These are phyloP conservation scores for Cenchrus americanus DNA, from an alignment of 176 grass and related monocot species.

Conservation along the genomic window DNA sequence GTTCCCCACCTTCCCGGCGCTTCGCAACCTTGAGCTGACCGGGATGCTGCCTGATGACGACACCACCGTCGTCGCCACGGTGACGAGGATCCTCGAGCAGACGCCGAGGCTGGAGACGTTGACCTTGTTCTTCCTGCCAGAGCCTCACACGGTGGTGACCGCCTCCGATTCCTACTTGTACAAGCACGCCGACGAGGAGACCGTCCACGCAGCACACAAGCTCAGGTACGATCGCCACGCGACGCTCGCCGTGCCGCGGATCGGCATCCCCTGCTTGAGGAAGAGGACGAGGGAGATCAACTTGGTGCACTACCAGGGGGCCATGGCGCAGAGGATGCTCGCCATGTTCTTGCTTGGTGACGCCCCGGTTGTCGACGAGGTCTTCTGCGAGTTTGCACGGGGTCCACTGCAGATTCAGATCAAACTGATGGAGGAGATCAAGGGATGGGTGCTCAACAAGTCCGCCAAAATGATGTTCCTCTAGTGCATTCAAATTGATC, in stretches of 20 bases:
- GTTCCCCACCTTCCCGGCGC: not conserved
- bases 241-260: not conserved
- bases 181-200: not conserved
- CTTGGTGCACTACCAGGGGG: conserved; percentile 32
- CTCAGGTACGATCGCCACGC: conserved; percentile 9
- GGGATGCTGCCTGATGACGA: not conserved
- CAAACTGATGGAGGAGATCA: too few species aligned
- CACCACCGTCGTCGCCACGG: not conserved
- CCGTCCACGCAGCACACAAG: not conserved
- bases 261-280: not conserved
- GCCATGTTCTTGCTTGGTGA: too few species aligned
- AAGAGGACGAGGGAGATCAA: conserved; percentile 20
- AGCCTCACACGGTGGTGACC: not conserved
- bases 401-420: too few species aligned
- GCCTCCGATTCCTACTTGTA: not conserved
- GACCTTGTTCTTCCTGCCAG: not conserved
- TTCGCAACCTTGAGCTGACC: conserved; percentile 13
- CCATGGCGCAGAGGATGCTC: not conserved
- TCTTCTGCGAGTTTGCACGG: too few species aligned
- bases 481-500: too few species aligned
- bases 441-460: too few species aligned
- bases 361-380: too few species aligned
- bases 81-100: not conserved
- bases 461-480: too few species aligned
- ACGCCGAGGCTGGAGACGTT: not conserved